Conservation (phyloP, 75 land plant genomes). For the Cupressus sempervirens region DNA sequence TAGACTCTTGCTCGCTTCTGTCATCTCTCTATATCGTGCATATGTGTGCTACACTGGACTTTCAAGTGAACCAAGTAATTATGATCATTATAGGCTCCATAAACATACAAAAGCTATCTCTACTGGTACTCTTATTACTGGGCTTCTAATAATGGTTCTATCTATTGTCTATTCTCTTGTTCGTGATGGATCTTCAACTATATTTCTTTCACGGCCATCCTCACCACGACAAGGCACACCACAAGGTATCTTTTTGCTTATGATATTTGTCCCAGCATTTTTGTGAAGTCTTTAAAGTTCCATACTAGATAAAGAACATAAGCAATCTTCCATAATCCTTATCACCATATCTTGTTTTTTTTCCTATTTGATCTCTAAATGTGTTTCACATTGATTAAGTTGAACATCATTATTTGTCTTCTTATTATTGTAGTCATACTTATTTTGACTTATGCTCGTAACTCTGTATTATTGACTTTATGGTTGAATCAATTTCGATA, state of each 20-base stretch:
- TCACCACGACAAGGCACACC: conserved; percentile 74
- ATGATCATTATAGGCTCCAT: conserved; percentile 92
- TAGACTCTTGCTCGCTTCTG: conserved; percentile 91
- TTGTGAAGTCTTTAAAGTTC: too few relatives aligned
- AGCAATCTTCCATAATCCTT: too few relatives aligned
- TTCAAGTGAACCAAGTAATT: conserved; percentile 95
- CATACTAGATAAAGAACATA: too few relatives aligned
- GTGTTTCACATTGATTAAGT: too few relatives aligned
- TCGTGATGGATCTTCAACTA: conserved; percentile 97
- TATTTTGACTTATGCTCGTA: too few relatives aligned
- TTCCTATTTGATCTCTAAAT: too few relatives aligned
- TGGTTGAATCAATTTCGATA: too few relatives aligned
- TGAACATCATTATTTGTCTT: too few relatives aligned
- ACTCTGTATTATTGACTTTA: too few relatives aligned
- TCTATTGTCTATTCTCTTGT: conserved; percentile 97
- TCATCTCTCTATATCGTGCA: conserved; percentile 82
- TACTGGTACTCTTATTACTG: conserved; percentile 76
- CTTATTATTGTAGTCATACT: too few relatives aligned
- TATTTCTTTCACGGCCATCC: conserved; percentile 85
- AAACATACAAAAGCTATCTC: conserved; percentile 89
- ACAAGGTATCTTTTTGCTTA: neutral
- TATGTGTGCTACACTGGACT: conserved; percentile 95
- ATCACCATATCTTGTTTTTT: too few relatives aligned
- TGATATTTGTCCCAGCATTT: neutral
- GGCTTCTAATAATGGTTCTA: conserved; percentile 89